A percentile compares a stretch with the other conserved stretches of the same genome.
Conservation (phyloP, 1,284 basidiomycete species). For the Inonotus hispidus region DNA sequence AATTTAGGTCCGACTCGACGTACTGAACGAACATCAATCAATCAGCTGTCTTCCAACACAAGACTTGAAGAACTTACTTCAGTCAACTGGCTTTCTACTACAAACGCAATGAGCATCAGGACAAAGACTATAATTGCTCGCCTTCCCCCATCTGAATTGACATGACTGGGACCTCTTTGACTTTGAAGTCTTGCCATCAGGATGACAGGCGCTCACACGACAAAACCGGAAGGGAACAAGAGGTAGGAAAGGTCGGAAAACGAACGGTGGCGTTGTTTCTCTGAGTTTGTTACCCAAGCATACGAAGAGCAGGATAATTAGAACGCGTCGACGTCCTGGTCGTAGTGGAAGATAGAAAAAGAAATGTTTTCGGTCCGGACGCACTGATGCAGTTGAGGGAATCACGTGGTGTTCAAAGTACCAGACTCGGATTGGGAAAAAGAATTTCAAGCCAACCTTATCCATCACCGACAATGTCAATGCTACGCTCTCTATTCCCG, state of each 20-base stretch:
- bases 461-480: conserved; percentile 25
- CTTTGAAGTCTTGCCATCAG: conserved; percentile 20
- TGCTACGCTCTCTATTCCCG: conserved; percentile 65
- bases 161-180: neutral
- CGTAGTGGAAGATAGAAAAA: neutral
- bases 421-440: neutral
- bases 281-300: conserved; percentile 4
- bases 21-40: conserved; percentile 40
- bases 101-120: conserved; percentile 54
- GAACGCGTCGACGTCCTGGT: neutral
- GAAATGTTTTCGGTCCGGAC: too few relatives aligned
- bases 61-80: conserved; percentile 41
- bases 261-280: neutral
- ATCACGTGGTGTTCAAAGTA: too few relatives aligned
- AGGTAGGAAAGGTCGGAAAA: neutral
- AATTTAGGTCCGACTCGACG: conserved; percentile 65
- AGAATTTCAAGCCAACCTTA: neutral
- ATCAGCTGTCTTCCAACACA: neutral
- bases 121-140: conserved; percentile 47
- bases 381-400: too few relatives aligned
- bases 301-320: neutral
- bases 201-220: conserved; percentile 24
- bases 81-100: conserved; percentile 62
- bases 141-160: conserved; percentile 26
- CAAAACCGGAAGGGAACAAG: neutral